These are phyloP conservation scores for Gossypium australe DNA, from an alignment of 345 rosid species.

Conservation along the genomic window DNA sequence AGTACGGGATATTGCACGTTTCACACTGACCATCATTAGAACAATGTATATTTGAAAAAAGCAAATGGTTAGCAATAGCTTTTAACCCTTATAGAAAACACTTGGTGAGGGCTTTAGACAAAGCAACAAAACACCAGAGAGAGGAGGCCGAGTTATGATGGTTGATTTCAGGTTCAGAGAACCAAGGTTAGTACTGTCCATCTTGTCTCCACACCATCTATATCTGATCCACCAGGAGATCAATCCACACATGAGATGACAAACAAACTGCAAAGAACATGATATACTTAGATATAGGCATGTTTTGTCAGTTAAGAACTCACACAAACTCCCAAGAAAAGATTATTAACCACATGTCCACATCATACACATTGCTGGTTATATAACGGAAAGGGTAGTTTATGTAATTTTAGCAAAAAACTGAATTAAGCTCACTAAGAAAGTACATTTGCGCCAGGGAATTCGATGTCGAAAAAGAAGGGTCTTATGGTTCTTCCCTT, in stretches of 20 bases:
- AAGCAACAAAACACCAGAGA: background rate
- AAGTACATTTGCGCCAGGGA: background rate
- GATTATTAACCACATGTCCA: background rate
- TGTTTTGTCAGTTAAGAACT: background rate
- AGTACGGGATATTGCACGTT: background rate
- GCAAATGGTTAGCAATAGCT: slow-evolving; percentile 14
- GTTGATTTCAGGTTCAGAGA: background rate
- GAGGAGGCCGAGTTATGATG: background rate
- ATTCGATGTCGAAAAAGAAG: background rate
- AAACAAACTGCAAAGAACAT: slow-evolving; percentile 7
- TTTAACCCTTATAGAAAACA: slow-evolving; percentile 20
- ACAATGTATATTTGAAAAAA: background rate
- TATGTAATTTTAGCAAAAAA: background rate
- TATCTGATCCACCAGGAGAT: slow-evolving; percentile 1
- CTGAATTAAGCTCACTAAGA: background rate
- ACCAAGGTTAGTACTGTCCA: slow-evolving; percentile 8
- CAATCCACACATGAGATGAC: background rate
- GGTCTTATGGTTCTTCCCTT: background rate
- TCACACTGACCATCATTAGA: background rate
- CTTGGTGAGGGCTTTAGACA: slow-evolving; percentile 5
- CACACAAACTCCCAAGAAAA: background rate
- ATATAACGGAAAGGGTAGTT: background rate
- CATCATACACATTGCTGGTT: background rate
- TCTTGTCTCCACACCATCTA: slow-evolving; percentile 6
- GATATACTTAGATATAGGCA: background rate